These are phyloP conservation scores for Parafenestella ontariensis DNA, from an alignment of 2,329 filamentous ascomycete genomes.

Conservation along the genomic window DNA sequence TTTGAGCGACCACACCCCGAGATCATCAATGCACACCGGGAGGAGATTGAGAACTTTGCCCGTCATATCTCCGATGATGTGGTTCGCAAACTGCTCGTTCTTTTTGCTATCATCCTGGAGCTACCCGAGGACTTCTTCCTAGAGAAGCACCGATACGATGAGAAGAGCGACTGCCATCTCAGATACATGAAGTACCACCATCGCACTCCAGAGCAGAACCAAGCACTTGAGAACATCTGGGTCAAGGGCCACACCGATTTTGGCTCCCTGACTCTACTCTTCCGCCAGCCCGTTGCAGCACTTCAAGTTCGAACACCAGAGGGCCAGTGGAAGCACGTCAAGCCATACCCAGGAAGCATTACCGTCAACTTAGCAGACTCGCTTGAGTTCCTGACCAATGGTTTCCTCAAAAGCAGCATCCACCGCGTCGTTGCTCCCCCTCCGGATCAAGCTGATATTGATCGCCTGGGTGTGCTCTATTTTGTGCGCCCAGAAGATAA, in stretches of 20 bases:
- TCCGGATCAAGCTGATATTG: constrained; percentile 55
- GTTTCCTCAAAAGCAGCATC: constrained; percentile 56
- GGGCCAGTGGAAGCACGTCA: constrained; percentile 49
- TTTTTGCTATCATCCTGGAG: constrained; percentile 65
- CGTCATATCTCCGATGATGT: constrained; percentile 28
- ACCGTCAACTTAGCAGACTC: constrained; percentile 51
- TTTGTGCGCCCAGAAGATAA: constrained; percentile 26
- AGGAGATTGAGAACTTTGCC: constrained; percentile 63
- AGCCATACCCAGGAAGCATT: constrained; percentile 46
- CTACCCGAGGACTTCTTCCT: constrained; percentile 65
- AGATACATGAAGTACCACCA: constrained; percentile 67
- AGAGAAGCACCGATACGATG: constrained; percentile 63
- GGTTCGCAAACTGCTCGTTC: constrained; percentile 59
- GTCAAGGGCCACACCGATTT: constrained; percentile 62
- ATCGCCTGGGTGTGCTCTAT: constrained; percentile 37
- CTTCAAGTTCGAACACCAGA: constrained; percentile 57
- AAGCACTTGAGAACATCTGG: constrained; percentile 45
- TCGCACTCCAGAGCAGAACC: constrained; percentile 55
- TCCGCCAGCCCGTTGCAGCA: constrained; percentile 64
- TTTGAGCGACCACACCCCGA: constrained; percentile 50
- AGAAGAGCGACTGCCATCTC: constrained; percentile 64
- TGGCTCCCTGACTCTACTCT: constrained; percentile 62
- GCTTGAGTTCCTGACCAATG: constrained; percentile 47
- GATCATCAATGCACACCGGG: constrained; percentile 47
- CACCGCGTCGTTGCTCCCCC: constrained; percentile 59